Conservation (phyloP, 805 yeast species). For the Nakazawaea anatomiae region DNA sequence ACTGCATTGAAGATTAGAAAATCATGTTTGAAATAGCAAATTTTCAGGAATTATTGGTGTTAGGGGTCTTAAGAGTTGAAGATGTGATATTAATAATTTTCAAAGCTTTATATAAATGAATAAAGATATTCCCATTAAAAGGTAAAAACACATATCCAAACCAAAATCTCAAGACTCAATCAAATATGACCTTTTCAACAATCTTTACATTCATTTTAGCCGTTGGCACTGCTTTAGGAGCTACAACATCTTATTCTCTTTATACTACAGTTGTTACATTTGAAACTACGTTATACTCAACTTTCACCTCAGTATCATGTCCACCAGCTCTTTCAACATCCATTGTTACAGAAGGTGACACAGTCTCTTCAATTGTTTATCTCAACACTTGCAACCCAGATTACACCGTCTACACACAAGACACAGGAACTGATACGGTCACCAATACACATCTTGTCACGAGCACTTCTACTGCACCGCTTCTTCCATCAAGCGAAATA, state of each 20-base stretch:
- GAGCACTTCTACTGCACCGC: background rate
- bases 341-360: background rate
- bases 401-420: background rate
- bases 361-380: background rate
- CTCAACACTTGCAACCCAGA: conserved; percentile 9
- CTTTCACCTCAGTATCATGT: conserved; percentile 5
- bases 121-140: no score
- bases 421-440: background rate
- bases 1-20: no score
- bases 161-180: no score
- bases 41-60: no score
- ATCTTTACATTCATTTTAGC: background rate
- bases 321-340: conserved; percentile 3
- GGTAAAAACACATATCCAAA: no score
- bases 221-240: background rate
- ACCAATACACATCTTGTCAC: background rate
- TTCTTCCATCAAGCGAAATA: conserved; percentile 6
- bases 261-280: conserved; percentile 3
- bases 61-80: no score
- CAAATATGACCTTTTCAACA: background rate
- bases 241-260: background rate
- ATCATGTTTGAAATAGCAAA: no score
- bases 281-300: conserved; percentile 4
- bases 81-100: no score
- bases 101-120: no score